Percentiles rank a stretch among this genome's conserved stretches.
These are phyloP conservation scores for Coniochaeta pulveracea DNA, from an alignment of 2,329 filamentous ascomycete species.

Conservation along the genomic window DNA sequence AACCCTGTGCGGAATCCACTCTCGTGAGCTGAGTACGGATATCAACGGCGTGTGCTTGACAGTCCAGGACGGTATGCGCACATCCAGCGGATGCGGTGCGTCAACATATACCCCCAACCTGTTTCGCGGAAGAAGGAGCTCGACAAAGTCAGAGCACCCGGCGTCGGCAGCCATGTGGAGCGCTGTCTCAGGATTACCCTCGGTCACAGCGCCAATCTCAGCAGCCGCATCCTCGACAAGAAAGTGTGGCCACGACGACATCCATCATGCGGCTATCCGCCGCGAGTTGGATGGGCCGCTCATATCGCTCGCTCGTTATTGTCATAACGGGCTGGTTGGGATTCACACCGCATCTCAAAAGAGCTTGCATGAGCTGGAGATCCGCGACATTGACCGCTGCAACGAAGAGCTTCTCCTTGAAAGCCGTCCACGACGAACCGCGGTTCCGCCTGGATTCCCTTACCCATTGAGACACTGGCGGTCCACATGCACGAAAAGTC, in stretches of 20 bases:
- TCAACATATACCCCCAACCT: too few relatives aligned
- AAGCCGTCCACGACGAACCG: neutral
- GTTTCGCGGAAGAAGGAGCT: too few relatives aligned
- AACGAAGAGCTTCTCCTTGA: constrained; percentile 2
- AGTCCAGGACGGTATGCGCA: too few relatives aligned
- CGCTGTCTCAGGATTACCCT: neutral
- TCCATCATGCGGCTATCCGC: neutral
- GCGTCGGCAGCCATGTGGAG: constrained; percentile 1
- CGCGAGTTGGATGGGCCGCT: constrained; percentile 1
- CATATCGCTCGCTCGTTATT: neutral
- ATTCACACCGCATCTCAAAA: neutral
- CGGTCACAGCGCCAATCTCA: neutral
- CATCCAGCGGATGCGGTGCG: too few relatives aligned
- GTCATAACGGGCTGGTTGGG: neutral
- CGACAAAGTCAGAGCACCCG: too few relatives aligned
- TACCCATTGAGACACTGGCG: neutral
- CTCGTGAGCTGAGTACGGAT: neutral
- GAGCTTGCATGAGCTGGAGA: neutral
- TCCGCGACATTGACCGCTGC: neutral
- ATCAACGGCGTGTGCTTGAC: neutral
- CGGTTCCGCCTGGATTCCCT: neutral
- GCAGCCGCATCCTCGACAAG: neutral
- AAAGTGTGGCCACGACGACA: neutral
- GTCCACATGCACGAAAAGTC: neutral
- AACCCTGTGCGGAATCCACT: too few relatives aligned